Percentiles rank a stretch among this genome's conserved stretches.
phyloP scores from a whole-genome alignment of 768 basidiomycete species.

The Hebeloma cylindrosporum region DNA sequence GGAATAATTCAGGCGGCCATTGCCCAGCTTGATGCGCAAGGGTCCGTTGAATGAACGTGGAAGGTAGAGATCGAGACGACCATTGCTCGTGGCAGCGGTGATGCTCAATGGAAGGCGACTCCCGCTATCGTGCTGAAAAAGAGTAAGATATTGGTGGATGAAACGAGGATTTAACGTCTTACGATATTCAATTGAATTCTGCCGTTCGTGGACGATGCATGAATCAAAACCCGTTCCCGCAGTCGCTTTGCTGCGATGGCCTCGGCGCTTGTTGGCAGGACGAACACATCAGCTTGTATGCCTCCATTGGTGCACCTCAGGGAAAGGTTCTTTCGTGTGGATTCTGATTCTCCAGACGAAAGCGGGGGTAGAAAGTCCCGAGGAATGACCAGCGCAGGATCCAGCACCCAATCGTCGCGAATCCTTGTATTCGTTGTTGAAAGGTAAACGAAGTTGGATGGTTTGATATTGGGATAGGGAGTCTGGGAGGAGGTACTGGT shows the following conservation, averaged over 20 bases:
- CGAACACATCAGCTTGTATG: slow-evolving; percentile 41
- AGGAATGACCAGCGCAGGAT: slow-evolving; percentile 43
- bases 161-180: neutral
- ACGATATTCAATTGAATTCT: slow-evolving; percentile 20
- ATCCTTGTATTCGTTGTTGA: slow-evolving; percentile 29
- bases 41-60: slow-evolving; percentile 44
- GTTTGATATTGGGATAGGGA: slow-evolving; percentile 25
- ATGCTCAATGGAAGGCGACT: slow-evolving; percentile 27
- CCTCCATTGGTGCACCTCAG: slow-evolving; percentile 33
- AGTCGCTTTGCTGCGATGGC: slow-evolving; percentile 1
- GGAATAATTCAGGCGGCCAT: slow-evolving; percentile 33
- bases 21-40: slow-evolving; percentile 26
- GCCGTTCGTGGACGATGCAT: slow-evolving; percentile 29
- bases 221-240: slow-evolving; percentile 16
- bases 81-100: slow-evolving; percentile 24
- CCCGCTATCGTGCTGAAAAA: slow-evolving; percentile 18
- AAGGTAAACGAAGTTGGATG: slow-evolving; percentile 35
- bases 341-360: slow-evolving; percentile 32
- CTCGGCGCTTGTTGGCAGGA: slow-evolving; percentile 23
- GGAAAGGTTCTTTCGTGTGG: slow-evolving; percentile 38
- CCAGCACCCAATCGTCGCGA: slow-evolving; percentile 41
- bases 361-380: slow-evolving; percentile 39
- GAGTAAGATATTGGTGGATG: neutral
- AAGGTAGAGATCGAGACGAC: slow-evolving; percentile 32
- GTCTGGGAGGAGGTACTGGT: neutral